Base-by-base conservation (phyloP, 331 rosid genomes). In the Quercus tomentella region DNA sequence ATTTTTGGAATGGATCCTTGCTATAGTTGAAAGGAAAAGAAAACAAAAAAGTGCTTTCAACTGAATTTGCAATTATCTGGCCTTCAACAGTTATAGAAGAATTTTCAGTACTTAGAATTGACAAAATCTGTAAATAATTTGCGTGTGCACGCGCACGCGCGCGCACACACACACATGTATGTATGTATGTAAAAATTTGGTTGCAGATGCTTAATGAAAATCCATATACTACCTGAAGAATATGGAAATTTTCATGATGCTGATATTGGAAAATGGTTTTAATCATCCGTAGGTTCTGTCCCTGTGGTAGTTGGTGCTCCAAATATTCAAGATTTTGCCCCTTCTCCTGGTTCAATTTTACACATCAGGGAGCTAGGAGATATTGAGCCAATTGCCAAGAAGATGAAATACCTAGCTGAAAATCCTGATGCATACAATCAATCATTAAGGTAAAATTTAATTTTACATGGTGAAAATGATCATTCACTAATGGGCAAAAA, bases 221-320 rank as follows among this genome's bases (percentile, higher is more conserved):
- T 26, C 70, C 43, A 60, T 14, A 60, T 11, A 65, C 18, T 7
- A 8, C 31, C 23, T 3, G 21, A 65, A 18, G 45, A 30, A 65
- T 30, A 30, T 65, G 45, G 70, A 31, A 30, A 4, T 52, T 62
- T 60, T 60, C 69, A 52, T 30, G 73, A 22, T 77, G 60, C 82
- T 76, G 77, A 66, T 45, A 25, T 63, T 74, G 63, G 60, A 81
- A 79, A 77, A 77, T 76, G 70, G 75, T 65, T 16, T 67, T 35
- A 35, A 66, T 74, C 43, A 33, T 33, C 11, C 77, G 33, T 76
- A 96, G 99, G 99, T 86, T 65, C 97, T 52, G 75, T 96, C 63
- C 98, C 99, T 25, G 97, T 96, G 83, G 97, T 93, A 71, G 85
- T 96, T 79, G 99, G 99, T 52, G 89, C 99, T 82, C 97, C 99